Base-by-base conservation (phyloP, 2,329 filamentous ascomycete species). In the Ilyonectria robusta region DNA sequence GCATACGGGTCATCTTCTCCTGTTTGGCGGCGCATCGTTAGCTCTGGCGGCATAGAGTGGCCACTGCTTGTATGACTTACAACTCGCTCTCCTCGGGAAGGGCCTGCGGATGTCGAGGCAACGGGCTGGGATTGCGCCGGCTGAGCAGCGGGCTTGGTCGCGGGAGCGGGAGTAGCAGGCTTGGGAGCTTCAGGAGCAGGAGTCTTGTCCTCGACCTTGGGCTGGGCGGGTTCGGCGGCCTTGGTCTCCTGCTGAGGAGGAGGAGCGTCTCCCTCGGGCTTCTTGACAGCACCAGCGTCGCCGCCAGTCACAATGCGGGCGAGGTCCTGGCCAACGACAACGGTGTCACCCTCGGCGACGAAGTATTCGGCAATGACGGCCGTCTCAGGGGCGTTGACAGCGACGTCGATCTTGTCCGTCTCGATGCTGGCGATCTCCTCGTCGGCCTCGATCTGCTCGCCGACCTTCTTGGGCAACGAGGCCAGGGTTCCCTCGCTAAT, bases 1-100 rank as follows among this genome's bases (percentile, higher is more conserved):
- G 91, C 91, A 93, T 93, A 75, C 89, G 89, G 71, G 86, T 87
- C 71, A 91, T 72, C 67, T 78, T 79, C 68, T 78, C 77, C 76
- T 77, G 1, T 17, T 7, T 7, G 6, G 10, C 11, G 15, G 8
- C 6, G 8, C 29, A 35, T 29, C 8, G 33, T 71, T 29, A 69
- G 69, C 37, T 44, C 13, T 23, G 15, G 15, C 4, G 31, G 15
- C 31, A 5, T 4, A 26, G 19, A 13, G 10, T 1, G 1, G 5
- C 8, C n/a, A n/a, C 1, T 6, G 3, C 1, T 17, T 9, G 6
- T n/a, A 13, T 29, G n/a, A 67, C 72, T 66, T 66, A 72, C 74
- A 29, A 54, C 65, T 68, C 74, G 70, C 46, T 74, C 73, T 26
- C 65, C 70, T 29, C 70, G 70, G 2, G 56, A 59, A 17, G 65